Evolutionary conservation across 306 rosid genomes (phyloP).

Genomic region (Ormosia semicastrata): DNA sequence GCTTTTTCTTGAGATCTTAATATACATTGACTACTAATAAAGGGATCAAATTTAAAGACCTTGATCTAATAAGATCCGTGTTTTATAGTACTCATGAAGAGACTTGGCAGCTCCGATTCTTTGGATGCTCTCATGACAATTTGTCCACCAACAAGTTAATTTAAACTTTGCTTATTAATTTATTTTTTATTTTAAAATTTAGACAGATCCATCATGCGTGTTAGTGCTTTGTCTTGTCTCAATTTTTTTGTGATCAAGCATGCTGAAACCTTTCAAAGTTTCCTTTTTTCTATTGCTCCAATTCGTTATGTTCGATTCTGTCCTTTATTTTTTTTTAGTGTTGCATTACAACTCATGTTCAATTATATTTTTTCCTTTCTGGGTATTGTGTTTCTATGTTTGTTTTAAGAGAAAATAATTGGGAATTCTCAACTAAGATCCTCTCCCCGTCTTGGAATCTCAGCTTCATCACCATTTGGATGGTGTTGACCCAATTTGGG

Average conservation of each 20-base stretch:
- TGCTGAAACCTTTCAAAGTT: background rate
- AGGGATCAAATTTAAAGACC: constrained; percentile 13
- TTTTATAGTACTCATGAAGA: constrained; percentile 55
- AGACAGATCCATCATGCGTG: constrained; percentile 29
- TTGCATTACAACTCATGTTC: constrained; percentile 14
- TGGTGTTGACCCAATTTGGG: no score
- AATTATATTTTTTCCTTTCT: background rate
- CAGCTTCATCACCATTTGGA: no score
- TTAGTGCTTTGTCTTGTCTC: constrained; percentile 32
- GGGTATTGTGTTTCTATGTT: background rate
- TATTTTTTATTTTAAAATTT: background rate
- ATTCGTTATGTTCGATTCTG: background rate
- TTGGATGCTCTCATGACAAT: constrained; percentile 66
- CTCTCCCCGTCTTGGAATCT: no score
- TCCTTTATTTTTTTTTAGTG: background rate
- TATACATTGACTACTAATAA: constrained; percentile 16
- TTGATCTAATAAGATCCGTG: constrained; percentile 41
- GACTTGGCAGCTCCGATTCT: constrained; percentile 71
- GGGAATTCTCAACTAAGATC: no score
- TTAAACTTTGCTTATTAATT: background rate
- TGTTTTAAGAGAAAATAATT: background rate
- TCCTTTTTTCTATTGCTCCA: background rate
- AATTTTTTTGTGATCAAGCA: constrained; percentile 14
- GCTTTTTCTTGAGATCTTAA: constrained; percentile 33
- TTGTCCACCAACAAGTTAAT: constrained; percentile 65